These are phyloP conservation scores for Fusarium udum DNA, from an alignment of 2,329 filamentous ascomycete genomes.

Conservation along the genomic window DNA sequence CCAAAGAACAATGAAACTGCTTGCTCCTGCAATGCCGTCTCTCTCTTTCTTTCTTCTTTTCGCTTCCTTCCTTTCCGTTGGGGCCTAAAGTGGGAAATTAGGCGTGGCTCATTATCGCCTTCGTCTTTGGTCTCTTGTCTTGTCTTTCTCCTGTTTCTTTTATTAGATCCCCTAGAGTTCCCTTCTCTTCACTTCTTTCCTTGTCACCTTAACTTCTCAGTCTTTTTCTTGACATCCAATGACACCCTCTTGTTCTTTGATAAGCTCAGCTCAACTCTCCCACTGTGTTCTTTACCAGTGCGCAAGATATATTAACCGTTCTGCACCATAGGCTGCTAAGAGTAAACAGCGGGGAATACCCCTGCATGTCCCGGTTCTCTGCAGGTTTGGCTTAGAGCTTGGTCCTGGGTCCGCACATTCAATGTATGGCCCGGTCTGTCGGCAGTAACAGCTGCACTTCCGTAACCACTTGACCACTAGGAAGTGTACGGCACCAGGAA, in stretches of 20 bases:
- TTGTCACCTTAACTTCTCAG: neutral
- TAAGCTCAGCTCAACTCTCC: conserved; percentile 8
- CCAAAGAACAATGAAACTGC: conserved; percentile 41
- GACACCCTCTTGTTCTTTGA: neutral
- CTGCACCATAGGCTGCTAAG: conserved; percentile 3
- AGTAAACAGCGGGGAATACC: conserved; percentile 20
- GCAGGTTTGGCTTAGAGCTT: conserved; percentile 35
- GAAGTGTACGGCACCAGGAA: conserved; percentile 1
- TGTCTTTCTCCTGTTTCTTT: conserved; percentile 1
- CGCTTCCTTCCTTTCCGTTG: conserved; percentile 25
- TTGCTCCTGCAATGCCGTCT: conserved; percentile 1
- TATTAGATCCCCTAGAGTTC: neutral
- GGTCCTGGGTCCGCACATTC: conserved; percentile 38
- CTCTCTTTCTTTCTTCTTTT: conserved; percentile 6
- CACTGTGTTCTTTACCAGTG: conserved; percentile 22
- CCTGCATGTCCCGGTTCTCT: conserved; percentile 43
- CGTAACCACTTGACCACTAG: conserved; percentile 20
- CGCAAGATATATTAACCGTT: conserved; percentile 22
- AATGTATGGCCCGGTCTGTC: conserved; percentile 20
- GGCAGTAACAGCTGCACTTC: conserved; percentile 10
- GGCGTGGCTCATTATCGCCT: conserved; percentile 35
- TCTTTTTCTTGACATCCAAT: neutral
- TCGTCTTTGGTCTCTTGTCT: conserved; percentile 30
- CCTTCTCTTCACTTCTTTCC: conserved; percentile 2
- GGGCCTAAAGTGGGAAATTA: conserved; percentile 27